Evolutionary conservation across 176 grass and related monocot genomes (phyloP).

Genomic region (Avena insularis): DNA sequence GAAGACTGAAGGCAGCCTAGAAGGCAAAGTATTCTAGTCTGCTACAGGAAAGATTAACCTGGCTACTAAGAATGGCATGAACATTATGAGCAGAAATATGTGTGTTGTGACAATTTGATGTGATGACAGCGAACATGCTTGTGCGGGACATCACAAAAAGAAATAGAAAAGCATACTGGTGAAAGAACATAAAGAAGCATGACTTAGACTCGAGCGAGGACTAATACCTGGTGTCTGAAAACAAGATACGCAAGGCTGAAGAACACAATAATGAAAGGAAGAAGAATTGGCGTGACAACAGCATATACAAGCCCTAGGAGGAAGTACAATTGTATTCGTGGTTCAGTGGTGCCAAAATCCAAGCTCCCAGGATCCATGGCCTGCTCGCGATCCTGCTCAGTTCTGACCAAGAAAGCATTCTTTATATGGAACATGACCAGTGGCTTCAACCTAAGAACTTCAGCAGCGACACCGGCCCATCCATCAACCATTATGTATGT

Average conservation of each 20-base stretch:
- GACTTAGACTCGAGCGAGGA: conserved; percentile 17
- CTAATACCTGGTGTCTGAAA: conserved; percentile 93
- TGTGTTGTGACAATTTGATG: conserved; percentile 13
- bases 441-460: conserved; percentile 88
- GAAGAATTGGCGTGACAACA: conserved; percentile 85
- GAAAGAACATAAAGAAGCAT: conserved; percentile 15
- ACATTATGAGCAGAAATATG: conserved; percentile 6
- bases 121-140: conserved; percentile 21
- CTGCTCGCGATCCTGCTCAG: conserved; percentile 80
- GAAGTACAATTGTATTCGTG: conserved; percentile 90
- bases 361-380: conserved; percentile 93
- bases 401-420: conserved; percentile 91
- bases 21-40: conserved; percentile 5
- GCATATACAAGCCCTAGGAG: conserved; percentile 94
- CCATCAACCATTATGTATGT: conserved; percentile 97
- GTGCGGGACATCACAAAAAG: background rate
- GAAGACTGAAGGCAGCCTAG: background rate
- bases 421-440: conserved; percentile 87
- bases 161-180: conserved; percentile 3
- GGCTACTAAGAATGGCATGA: conserved; percentile 8
- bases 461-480: conserved; percentile 89
- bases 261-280: conserved; percentile 89
- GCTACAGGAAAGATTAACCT: conserved; percentile 24
- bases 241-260: conserved; percentile 91
- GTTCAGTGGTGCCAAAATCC: conserved; percentile 83